Evolutionary conservation across 1,284 basidiomycete genomes (phyloP), one percentile per base, ranked within the genome.

Genomic region (Exobasidium cylindrosporum): DNA sequence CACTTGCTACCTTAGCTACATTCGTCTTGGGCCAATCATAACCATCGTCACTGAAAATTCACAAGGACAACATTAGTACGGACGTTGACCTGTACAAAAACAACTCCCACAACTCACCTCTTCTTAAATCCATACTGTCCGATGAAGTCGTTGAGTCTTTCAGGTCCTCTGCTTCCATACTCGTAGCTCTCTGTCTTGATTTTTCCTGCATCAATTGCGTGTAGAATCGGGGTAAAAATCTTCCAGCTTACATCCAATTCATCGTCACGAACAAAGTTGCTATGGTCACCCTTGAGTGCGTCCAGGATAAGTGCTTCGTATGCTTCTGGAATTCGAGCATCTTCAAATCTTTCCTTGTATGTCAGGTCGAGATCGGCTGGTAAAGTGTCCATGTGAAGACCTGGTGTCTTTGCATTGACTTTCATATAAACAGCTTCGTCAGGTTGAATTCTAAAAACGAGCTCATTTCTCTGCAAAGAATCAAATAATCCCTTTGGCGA

Each of bases 221-320:
- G 74, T 21, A 79, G 65, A 46, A 79, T 50, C 28, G 79, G 79
- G 7, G 79, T 80, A 55, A 81, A 80, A 63, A 81, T 78, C 45
- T 68, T 67, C 80, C 80, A 81, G 49, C 72, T 73, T 7, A 74
- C 78, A 28, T 73, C 67, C 31, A 81, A 68, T 63, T 81, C 78
- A 58, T 81, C 79, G 62, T 81, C 77, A 21, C 80, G 74, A 14
- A 80, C 80, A 70, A 78, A 81, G 67, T 74, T 79, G 55, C 76
- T 73, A 64, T 81, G 77, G 49, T 80, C 76, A 24, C 78, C 80
- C 49, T 77, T 70, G 57, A 81, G 61, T 11, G 78, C 79, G 46
- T 80, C 79, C 17, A 73, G 66, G 59, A 81, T 76, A 44, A 81
- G 71, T 24, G 77, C 75, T 59, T 81, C 79, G 69, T 81, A 81